Percentiles rank a stretch among this genome's conserved stretches.
These are phyloP conservation scores for Fusarium sublunatum DNA, from an alignment of 2,329 filamentous ascomycete genomes.

Conservation along the genomic window DNA sequence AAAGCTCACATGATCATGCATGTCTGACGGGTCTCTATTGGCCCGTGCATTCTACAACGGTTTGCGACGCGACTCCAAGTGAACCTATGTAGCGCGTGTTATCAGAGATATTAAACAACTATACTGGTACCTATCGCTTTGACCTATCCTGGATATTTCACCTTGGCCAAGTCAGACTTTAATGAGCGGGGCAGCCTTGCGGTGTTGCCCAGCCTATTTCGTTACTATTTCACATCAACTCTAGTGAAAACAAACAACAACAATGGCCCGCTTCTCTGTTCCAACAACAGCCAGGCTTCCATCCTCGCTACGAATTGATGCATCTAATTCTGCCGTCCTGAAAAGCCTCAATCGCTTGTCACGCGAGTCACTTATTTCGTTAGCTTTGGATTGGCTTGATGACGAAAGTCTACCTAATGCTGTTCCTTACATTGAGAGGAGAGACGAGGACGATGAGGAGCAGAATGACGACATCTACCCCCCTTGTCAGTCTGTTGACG, in stretches of 20 bases:
- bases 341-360: constrained; percentile 78
- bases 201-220: constrained; percentile 5
- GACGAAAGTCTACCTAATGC: constrained; percentile 70
- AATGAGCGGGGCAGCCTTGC: constrained; percentile 13
- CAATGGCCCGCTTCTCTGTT: constrained; percentile 69
- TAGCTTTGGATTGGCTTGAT: constrained; percentile 82
- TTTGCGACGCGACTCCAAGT: constrained; percentile 22
- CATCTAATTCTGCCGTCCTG: constrained; percentile 70
- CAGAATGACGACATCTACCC: constrained; percentile 76
- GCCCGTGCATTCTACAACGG: constrained; percentile 17
- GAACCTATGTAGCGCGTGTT: constrained; percentile 31
- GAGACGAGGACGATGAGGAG: constrained; percentile 62
- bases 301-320: constrained; percentile 75
- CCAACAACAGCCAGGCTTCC: constrained; percentile 78
- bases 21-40: neutral
- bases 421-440: constrained; percentile 50
- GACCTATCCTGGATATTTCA: constrained; percentile 3
- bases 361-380: constrained; percentile 75
- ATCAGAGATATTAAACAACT: constrained; percentile 14
- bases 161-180: neutral
- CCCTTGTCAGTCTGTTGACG: constrained; percentile 71
- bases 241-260: constrained; percentile 25
- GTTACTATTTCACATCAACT: constrained; percentile 6
- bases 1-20: neutral
- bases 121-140: constrained; percentile 5